phyloP scores from a whole-genome alignment of 345 rosid genomes.

The Eucalyptus fibrosa region DNA sequence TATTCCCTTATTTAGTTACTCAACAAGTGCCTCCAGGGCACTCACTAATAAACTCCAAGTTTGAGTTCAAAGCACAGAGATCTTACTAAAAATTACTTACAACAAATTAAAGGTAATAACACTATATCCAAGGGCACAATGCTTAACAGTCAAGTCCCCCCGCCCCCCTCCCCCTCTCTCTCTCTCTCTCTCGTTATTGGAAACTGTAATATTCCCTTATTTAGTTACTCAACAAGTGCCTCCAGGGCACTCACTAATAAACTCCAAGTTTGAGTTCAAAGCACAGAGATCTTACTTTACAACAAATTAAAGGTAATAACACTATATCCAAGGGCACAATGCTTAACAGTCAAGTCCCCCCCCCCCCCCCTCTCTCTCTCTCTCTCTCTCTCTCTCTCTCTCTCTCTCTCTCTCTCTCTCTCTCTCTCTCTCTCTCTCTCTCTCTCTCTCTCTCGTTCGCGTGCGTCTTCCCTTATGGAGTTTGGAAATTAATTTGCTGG shows the following conservation, averaged over 20 bases:
- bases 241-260: neutral
- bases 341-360: neutral
- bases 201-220: neutral
- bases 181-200: too few relatives aligned
- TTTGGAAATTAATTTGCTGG: too few relatives aligned
- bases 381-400: too few relatives aligned
- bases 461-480: too few relatives aligned
- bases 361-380: neutral
- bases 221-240: neutral
- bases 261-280: neutral
- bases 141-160: neutral
- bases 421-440: too few relatives aligned
- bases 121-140: neutral
- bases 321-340: neutral
- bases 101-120: neutral
- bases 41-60: neutral
- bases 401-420: too few relatives aligned
- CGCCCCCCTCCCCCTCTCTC: rapidly evolving
- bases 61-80: neutral
- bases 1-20: neutral
- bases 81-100: neutral
- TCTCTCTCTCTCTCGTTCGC: too few relatives aligned
- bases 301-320: neutral
- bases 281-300: neutral
- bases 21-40: neutral